phyloP scores from a whole-genome alignment of 2,329 filamentous ascomycete species.

The Fusarium verrucosum region DNA sequence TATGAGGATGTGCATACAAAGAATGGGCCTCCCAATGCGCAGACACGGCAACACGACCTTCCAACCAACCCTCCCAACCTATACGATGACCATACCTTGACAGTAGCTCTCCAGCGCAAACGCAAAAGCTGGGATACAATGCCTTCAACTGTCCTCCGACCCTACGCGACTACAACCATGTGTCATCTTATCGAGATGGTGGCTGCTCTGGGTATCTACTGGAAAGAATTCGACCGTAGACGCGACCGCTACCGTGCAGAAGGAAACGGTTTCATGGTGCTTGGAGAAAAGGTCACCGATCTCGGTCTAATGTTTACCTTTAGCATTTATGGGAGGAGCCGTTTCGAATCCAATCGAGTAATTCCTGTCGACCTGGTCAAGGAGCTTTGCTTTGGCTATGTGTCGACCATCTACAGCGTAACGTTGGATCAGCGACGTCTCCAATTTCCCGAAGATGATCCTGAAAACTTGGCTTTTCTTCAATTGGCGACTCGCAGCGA shows the following conservation, averaged over 20 bases:
- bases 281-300: slow-evolving; percentile 57
- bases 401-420: slow-evolving; percentile 62
- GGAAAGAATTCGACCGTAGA: slow-evolving; percentile 65
- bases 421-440: slow-evolving; percentile 53
- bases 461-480: slow-evolving; percentile 55
- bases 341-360: slow-evolving; percentile 60
- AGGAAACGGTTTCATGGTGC: slow-evolving; percentile 63
- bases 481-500: slow-evolving; percentile 61
- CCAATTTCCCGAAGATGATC: slow-evolving; percentile 52
- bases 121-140: slow-evolving; percentile 63
- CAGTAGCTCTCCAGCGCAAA: slow-evolving; percentile 58
- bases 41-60: slow-evolving; percentile 29
- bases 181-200: slow-evolving; percentile 65
- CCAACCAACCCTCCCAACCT: slow-evolving; percentile 42
- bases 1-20: slow-evolving; percentile 42
- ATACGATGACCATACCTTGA: slow-evolving; percentile 51
- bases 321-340: slow-evolving; percentile 59
- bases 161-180: slow-evolving; percentile 65
- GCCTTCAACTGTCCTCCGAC: slow-evolving; percentile 57
- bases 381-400: slow-evolving; percentile 64
- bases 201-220: slow-evolving; percentile 64
- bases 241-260: slow-evolving; percentile 63
- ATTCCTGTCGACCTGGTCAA: slow-evolving; percentile 64
- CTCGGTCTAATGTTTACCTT: slow-evolving; percentile 66
- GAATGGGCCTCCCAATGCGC: slow-evolving; percentile 32